A percentile compares a stretch with the other conserved stretches of the same genome.
These are phyloP conservation scores for Fomitopsis serialis DNA, from an alignment of 768 basidiomycete genomes.

Conservation along the genomic window DNA sequence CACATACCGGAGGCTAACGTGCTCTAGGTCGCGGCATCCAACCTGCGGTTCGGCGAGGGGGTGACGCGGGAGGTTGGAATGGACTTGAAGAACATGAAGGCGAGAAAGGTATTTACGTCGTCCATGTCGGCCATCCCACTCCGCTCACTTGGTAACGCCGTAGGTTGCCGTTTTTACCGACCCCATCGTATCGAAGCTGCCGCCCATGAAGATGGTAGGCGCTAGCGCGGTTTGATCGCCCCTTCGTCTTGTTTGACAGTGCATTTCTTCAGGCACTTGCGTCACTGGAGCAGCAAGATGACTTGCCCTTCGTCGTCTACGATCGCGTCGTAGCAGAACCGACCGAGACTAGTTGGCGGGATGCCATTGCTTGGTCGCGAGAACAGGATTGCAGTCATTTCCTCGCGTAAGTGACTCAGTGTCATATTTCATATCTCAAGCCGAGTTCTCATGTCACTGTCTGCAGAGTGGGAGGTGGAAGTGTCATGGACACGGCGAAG, in stretches of 20 bases:
- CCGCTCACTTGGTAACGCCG: slow-evolving; percentile 1
- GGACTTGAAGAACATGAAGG: slow-evolving; percentile 92
- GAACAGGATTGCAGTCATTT: slow-evolving; percentile 90
- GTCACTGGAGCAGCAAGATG: slow-evolving; percentile 71
- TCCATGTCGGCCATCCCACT: background rate
- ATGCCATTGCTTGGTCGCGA: slow-evolving; percentile 86
- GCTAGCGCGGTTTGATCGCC: background rate
- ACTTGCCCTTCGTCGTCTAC: slow-evolving; percentile 77
- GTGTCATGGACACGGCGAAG: slow-evolving; percentile 94
- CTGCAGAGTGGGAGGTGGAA: slow-evolving; percentile 84
- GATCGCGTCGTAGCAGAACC: slow-evolving; percentile 85
- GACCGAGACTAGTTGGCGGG: slow-evolving; percentile 84
- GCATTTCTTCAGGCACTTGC: slow-evolving; percentile 52
- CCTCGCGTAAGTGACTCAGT: slow-evolving; percentile 56
- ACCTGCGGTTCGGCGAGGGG: slow-evolving; percentile 85
- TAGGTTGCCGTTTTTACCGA: slow-evolving; percentile 96
- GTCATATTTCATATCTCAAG: background rate
- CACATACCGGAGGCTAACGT: background rate
- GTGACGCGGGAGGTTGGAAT: slow-evolving; percentile 89
- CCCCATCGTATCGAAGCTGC: slow-evolving; percentile 72
- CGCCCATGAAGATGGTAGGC: slow-evolving; percentile 72
- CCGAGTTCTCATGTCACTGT: background rate
- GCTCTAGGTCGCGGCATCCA: slow-evolving; percentile 74
- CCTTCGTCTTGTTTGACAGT: background rate
- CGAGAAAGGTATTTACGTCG: slow-evolving; percentile 55